These are phyloP conservation scores for Conringia planisiliqua DNA, from an alignment of 345 rosid genomes.

Conservation along the genomic window DNA sequence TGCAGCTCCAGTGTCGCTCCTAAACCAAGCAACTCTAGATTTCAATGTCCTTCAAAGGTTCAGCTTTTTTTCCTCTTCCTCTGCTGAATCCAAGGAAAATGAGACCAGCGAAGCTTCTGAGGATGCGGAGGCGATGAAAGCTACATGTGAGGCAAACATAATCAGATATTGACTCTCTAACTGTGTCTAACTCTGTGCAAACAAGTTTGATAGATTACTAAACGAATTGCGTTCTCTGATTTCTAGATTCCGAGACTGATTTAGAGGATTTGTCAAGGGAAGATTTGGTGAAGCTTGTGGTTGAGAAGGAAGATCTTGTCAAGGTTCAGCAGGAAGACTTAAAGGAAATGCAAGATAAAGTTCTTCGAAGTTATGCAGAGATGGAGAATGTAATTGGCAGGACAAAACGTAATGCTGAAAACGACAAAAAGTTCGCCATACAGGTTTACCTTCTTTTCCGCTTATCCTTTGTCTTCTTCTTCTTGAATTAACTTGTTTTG, in stretches of 20 bases:
- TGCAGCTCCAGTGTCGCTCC: conserved; percentile 41
- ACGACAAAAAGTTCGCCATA: conserved; percentile 76
- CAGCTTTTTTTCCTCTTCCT: conserved; percentile 64
- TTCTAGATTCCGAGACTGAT: conserved; percentile 60
- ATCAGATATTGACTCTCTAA: conserved; percentile 40
- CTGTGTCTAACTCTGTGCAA: conserved; percentile 29
- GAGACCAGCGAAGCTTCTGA: conserved; percentile 33
- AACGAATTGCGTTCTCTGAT: conserved; percentile 51
- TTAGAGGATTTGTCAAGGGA: conserved; percentile 60
- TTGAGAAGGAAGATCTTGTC: conserved; percentile 74
- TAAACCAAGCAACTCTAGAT: conserved; percentile 39
- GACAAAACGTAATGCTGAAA: conserved; percentile 86
- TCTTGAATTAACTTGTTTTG: neutral
- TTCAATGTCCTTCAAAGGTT: conserved; percentile 41
- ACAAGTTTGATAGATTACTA: conserved; percentile 40
- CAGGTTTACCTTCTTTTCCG: conserved; percentile 45
- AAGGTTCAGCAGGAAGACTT: conserved; percentile 58
- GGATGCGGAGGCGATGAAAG: conserved; percentile 25
- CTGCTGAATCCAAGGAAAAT: conserved; percentile 51
- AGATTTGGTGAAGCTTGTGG: conserved; percentile 70
- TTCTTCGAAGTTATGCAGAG: conserved; percentile 74
- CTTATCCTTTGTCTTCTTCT: neutral
- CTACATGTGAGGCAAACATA: conserved; percentile 31
- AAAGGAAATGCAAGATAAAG: conserved; percentile 68
- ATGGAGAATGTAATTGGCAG: conserved; percentile 86